Base-by-base conservation (phyloP, 768 basidiomycete genomes). In the Rubroboletus satanas region DNA sequence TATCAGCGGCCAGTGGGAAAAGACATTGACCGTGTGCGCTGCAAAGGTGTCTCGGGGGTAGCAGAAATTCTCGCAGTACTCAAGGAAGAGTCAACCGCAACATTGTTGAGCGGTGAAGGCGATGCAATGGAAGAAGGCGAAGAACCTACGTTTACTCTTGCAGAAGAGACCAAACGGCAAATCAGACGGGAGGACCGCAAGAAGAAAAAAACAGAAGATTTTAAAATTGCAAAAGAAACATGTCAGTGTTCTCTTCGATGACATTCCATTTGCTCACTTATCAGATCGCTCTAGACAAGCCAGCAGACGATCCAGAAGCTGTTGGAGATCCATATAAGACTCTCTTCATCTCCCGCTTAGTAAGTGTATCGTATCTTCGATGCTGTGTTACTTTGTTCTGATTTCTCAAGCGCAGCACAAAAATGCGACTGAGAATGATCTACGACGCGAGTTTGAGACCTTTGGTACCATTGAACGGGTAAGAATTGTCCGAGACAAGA, bases 311-410 rank as follows among this genome's bases (percentile, higher is more conserved):
- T 65, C 52, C 87, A 12, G 85, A 96, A 67, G 95, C 93, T 32
- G 79, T 88, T 39, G 97, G 97, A 3, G 97, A 99, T 67, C 97
- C 97, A 4, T 99, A 98, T 77, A 98, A 98, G 71, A 98, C 97
- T 0, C 78, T 99, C 23, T 99, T 99, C 72, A 93, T 98, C 58
- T 89, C 95, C 33, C 87, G 94, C 62, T 74, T 99, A 69, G 94
- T 95, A 66, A 36, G 76, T 71, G 5, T 38, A 33, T 42, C 36
- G 5, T 38, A 33, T 42, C 36, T 44, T 32, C 17, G 51, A 18
- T 14, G 8, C 23, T 14, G 15, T 51, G 15, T 55, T 51, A 3
- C 12, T 6, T 32, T 48, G 17, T 51, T 50, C 62, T 52, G 60
- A 69, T 51, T 45, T 56, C 48, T 62, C 29, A 53, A 38, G 53